Percentiles rank a stretch among this genome's conserved stretches.
phyloP scores from a whole-genome alignment of 1,139 yeast genomes.

The Pichia sp. region DNA sequence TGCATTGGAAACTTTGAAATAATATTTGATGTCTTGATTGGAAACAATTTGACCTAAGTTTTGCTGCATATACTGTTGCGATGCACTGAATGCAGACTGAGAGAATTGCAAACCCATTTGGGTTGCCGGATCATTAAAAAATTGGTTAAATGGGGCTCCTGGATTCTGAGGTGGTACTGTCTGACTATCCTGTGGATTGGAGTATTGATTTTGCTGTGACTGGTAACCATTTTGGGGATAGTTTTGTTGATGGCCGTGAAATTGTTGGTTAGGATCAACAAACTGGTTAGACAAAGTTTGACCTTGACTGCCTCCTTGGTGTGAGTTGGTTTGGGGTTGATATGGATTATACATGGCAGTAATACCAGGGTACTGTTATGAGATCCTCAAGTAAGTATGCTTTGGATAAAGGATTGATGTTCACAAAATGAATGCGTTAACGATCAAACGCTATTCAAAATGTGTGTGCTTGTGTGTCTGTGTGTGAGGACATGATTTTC shows the following conservation, averaged over 20 bases:
- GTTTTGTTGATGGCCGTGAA: conserved; percentile 7
- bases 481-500: too few relatives aligned
- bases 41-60: conserved; percentile 50
- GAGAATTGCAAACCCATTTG: conserved; percentile 88
- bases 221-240: conserved; percentile 9
- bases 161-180: conserved; percentile 3
- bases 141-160: conserved; percentile 25
- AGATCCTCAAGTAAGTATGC: too few relatives aligned
- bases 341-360: conserved; percentile 26
- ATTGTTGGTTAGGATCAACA: background rate
- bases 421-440: too few relatives aligned
- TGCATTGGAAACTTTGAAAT: conserved; percentile 85
- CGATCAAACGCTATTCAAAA: too few relatives aligned
- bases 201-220: background rate
- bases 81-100: conserved; percentile 65
- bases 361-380: too few relatives aligned
- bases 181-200: background rate
- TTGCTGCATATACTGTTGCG: conserved; percentile 68
- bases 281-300: too few relatives aligned
- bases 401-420: too few relatives aligned
- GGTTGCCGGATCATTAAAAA: conserved; percentile 74
- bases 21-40: conserved; percentile 60
- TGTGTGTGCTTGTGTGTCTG: too few relatives aligned
- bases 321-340: conserved; percentile 18
- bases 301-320: background rate